phyloP scores from a whole-genome alignment of 306 rosid genomes.

The Erythrophleum fordii region DNA sequence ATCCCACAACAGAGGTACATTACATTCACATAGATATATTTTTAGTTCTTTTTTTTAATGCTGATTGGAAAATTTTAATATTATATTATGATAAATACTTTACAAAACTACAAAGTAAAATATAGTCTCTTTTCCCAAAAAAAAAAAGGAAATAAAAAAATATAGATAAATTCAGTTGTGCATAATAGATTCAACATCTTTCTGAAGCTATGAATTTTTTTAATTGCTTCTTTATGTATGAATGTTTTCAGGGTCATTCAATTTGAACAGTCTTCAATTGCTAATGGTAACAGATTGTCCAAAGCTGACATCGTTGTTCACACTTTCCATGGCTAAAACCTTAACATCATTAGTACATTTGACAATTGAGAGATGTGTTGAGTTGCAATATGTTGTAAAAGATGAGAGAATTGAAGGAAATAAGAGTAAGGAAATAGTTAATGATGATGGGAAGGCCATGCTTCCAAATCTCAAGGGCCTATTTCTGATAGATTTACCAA shows the following conservation, averaged over 20 bases:
- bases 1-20: no score
- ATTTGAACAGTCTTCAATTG: background rate
- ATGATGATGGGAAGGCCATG: background rate
- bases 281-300: no score
- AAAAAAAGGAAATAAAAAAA: background rate
- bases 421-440: no score
- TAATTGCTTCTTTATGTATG: no score
- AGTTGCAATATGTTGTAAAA: background rate
- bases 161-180: no score
- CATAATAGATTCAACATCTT: background rate
- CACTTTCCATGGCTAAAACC: background rate
- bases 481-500: background rate
- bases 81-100: no score
- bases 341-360: background rate
- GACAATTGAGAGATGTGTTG: no score
- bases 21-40: no score
- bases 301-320: background rate
- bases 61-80: no score
- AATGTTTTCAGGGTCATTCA: background rate
- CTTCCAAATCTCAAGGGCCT: background rate
- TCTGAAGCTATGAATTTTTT: no score
- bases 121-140: background rate
- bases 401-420: background rate
- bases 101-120: background rate
- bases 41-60: no score